Evolutionary conservation across 1,139 yeast species (phyloP).

Genomic region (Zygoascus sp.): DNA sequence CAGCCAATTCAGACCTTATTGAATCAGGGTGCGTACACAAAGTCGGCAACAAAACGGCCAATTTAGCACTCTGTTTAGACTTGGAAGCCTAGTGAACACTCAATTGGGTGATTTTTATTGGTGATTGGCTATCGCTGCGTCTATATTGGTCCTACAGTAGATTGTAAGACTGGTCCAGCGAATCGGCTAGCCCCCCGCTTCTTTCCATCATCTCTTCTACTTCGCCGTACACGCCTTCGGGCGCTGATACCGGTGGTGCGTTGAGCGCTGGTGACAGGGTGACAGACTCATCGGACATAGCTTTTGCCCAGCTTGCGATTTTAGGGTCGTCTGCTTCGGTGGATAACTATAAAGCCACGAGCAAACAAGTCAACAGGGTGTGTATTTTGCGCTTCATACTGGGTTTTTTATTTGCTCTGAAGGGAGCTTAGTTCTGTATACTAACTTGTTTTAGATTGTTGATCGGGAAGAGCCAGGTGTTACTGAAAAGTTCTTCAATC

Average conservation of each 20-base stretch:
- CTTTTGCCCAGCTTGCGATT: slow-evolving; percentile 7
- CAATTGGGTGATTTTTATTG: background rate
- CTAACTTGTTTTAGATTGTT: background rate
- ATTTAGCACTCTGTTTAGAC: no score
- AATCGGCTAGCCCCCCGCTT: background rate
- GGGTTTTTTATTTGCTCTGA: no score
- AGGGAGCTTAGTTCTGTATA: background rate
- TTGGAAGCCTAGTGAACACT: no score
- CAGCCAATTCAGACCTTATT: background rate
- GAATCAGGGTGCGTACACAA: background rate
- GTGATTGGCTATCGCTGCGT: background rate
- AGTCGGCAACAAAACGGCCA: no score
- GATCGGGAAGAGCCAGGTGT: background rate
- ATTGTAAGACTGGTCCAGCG: background rate
- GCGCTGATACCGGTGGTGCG: slow-evolving; percentile 13
- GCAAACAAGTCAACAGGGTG: slow-evolving; percentile 2
- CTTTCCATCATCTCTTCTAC: background rate
- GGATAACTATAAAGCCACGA: background rate
- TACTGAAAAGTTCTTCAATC: background rate
- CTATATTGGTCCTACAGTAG: no score
- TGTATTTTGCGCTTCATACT: no score
- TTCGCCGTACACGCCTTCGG: slow-evolving; percentile 19
- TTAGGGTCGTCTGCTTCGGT: slow-evolving; percentile 4
- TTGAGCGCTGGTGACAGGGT: background rate
- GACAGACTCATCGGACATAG: slow-evolving; percentile 4